Evolutionary conservation across 495 filamentous ascomycete species (phyloP).

Genomic region (Hypoxylon rickii): DNA sequence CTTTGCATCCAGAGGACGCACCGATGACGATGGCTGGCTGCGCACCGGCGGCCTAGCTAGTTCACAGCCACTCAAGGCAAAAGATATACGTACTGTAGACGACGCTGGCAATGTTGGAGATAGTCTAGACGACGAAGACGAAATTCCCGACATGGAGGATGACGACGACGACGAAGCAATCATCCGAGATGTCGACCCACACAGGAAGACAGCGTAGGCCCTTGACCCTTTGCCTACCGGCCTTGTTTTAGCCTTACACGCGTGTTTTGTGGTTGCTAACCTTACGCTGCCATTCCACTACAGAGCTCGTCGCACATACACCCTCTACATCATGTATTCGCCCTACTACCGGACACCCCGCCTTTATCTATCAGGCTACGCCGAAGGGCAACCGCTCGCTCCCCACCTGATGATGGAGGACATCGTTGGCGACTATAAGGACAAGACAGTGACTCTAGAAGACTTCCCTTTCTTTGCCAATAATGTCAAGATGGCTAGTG

Average conservation of each 20-base stretch:
- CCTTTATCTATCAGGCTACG: slow-evolving; percentile 92
- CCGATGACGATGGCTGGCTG: slow-evolving; percentile 83
- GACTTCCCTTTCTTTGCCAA: slow-evolving; percentile 91
- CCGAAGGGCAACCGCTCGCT: slow-evolving; percentile 80
- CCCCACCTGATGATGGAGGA: slow-evolving; percentile 98
- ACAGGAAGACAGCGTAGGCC: slow-evolving; percentile 70
- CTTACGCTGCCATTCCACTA: neutral
- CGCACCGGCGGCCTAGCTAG: slow-evolving; percentile 78
- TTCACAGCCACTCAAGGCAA: slow-evolving; percentile 70
- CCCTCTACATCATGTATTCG: slow-evolving; percentile 96
- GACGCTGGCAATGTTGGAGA: slow-evolving; percentile 79
- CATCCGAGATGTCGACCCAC: slow-evolving; percentile 72
- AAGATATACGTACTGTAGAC: slow-evolving; percentile 85
- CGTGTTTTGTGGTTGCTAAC: slow-evolving; percentile 1
- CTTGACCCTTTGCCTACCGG: too few relatives aligned
- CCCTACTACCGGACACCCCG: slow-evolving; percentile 96
- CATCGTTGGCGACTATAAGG: slow-evolving; percentile 98
- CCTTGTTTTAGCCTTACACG: neutral
- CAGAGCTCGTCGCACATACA: slow-evolving; percentile 88
- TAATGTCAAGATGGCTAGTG: slow-evolving; percentile 89
- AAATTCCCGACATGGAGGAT: slow-evolving; percentile 98
- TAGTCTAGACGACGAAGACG: slow-evolving; percentile 73
- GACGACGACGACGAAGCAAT: slow-evolving; percentile 98
- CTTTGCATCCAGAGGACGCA: slow-evolving; percentile 55
- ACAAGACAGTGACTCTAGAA: slow-evolving; percentile 98